Base-by-base conservation (phyloP, 805 yeast species). In the Lipomyces starkeyi region DNA sequence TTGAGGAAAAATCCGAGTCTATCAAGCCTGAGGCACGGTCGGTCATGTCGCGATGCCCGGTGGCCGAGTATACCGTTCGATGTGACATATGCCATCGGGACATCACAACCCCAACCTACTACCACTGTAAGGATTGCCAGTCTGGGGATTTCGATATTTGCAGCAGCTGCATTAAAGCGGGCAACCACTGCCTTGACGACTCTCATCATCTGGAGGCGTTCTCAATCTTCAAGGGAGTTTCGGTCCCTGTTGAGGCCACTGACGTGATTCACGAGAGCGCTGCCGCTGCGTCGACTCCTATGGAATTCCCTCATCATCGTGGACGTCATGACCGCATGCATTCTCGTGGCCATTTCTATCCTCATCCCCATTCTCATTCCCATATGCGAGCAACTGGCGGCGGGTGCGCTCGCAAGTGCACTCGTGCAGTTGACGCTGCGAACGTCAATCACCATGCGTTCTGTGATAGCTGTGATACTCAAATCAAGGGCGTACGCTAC, bases 401-500 rank as follows among this genome's bases (percentile, higher is more conserved):
- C 40, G 17, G 14, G 14, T 37, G 49, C 49, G 49, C n/a, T 43
- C 32, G 58, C 58, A 32, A 29, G 35, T 29, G 58, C n/a, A 6
- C 35, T 17, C 58, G 35, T 17, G 20, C 58, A 25, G 53, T 13
- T 58, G 64, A 54, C 3, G 47, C 62, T 29, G 22, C 62, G 27
- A 62, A 43, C 14, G 52, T 43, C n/a, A 58, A 20, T n/a, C 71
- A 67, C 53, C n/a, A 29, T 40, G 78, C 78, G 11, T 34, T 59
- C 43, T 76, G 78, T 59, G 77, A 75, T 47, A 66, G 67, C 3
- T 74, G 76, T 64, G 70, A 75, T 29, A 59, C 40, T 4, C 59
- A 58, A 49, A 76, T 80, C 63, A 67, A 34, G 27, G 88, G 88
- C 2, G 72, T 75, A 2, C 81, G 88, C 54, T 84, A 76, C 76